phyloP scores from a whole-genome alignment of 2,329 filamentous ascomycete genomes.

The Didymella lethalis region DNA sequence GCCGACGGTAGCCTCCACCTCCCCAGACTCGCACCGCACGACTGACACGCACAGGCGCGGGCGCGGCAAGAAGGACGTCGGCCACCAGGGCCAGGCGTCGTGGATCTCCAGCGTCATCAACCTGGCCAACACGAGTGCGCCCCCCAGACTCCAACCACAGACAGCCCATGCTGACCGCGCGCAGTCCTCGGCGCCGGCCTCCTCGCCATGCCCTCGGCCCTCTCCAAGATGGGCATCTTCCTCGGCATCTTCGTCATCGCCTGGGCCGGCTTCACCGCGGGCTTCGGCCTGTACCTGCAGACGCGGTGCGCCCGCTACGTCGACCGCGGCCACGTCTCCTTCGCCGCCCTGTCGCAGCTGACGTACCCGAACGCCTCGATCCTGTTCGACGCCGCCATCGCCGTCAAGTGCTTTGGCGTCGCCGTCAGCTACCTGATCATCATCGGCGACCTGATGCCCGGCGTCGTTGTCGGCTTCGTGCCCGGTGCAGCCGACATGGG shows the following conservation, averaged over 20 bases:
- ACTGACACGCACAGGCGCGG: slow-evolving; percentile 57
- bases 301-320: slow-evolving; percentile 91
- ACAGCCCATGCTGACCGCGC: slow-evolving; percentile 17
- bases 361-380: slow-evolving; percentile 97
- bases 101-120: slow-evolving; percentile 94
- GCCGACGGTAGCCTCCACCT: slow-evolving; percentile 40
- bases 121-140: slow-evolving; percentile 89
- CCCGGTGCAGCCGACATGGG: slow-evolving; percentile 67
- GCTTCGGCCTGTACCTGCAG: slow-evolving; percentile 94
- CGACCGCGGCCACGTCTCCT: slow-evolving; percentile 85
- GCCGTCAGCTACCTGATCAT: slow-evolving; percentile 98
- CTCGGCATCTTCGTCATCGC: slow-evolving; percentile 84
- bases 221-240: slow-evolving; percentile 94
- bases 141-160: not conserved
- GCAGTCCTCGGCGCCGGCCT: slow-evolving; percentile 91
- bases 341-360: slow-evolving; percentile 95
- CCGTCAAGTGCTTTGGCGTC: slow-evolving; percentile 97
- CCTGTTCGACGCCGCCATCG: slow-evolving; percentile 93
- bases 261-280: slow-evolving; percentile 88
- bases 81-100: slow-evolving; percentile 76
- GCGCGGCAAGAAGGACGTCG: slow-evolving; percentile 74
- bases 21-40: not conserved
- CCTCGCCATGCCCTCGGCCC: slow-evolving; percentile 91
- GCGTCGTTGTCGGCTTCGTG: slow-evolving; percentile 84
- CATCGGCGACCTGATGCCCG: slow-evolving; percentile 97